Percentiles rank a stretch among this genome's conserved stretches.
Evolutionary conservation across 495 filamentous ascomycete genomes (phyloP).

Genomic region (Neurospora hispaniola): DNA sequence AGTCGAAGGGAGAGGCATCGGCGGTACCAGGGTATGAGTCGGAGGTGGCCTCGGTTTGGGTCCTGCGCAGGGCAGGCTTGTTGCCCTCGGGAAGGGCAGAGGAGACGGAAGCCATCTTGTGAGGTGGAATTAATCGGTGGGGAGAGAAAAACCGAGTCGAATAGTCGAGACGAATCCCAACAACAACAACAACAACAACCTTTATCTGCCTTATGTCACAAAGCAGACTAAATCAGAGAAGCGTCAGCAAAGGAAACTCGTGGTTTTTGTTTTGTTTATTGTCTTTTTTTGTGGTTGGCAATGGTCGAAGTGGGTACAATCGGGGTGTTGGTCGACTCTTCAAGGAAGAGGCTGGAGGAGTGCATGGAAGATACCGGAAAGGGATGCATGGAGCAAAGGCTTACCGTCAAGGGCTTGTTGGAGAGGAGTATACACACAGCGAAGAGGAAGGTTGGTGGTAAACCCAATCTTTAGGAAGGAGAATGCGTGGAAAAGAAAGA

Average conservation of each 20-base stretch:
- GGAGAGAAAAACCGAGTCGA: neutral
- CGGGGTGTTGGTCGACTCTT: neutral
- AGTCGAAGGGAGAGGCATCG: conserved; percentile 54
- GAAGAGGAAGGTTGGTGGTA: neutral
- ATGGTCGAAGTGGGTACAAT: neutral
- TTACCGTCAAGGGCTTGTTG: neutral
- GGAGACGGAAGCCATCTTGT: conserved; percentile 30
- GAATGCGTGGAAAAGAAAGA: neutral
- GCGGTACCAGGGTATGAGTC: conserved; percentile 52
- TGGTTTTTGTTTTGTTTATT: neutral
- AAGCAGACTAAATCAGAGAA: neutral
- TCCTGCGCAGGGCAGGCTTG: conserved; percentile 31
- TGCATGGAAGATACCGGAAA: neutral
- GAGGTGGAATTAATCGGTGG: neutral
- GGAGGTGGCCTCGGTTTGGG: conserved; percentile 21
- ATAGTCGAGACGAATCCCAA: neutral
- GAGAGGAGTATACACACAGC: neutral
- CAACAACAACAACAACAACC: neutral
- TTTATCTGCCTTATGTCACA: neutral
- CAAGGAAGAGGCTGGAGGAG: neutral
- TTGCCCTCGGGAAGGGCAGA: conserved; percentile 26
- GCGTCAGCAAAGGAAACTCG: neutral
- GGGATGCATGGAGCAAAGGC: neutral
- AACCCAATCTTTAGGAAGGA: neutral
- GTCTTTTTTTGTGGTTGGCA: neutral